phyloP scores from a whole-genome alignment of 2,329 filamentous ascomycete genomes.

The Hypoxylon sp. region DNA sequence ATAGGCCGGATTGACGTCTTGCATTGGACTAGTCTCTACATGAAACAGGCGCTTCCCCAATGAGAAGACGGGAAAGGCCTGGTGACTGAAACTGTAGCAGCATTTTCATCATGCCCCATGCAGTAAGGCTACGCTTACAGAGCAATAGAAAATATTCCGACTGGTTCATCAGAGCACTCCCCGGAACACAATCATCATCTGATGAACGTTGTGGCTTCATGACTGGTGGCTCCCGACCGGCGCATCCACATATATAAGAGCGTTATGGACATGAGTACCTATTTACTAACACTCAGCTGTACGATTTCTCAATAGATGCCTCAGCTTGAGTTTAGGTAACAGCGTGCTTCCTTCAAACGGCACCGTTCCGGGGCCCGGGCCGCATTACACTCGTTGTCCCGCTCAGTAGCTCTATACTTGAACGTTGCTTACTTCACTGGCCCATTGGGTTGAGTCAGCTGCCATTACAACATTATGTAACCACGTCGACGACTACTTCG shows the following conservation, averaged over 20 bases:
- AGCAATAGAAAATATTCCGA: constrained; percentile 33
- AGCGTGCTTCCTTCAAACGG: constrained; percentile 8
- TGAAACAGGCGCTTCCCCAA: constrained; percentile 43
- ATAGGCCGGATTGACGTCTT: constrained; percentile 30
- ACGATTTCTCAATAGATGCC: constrained; percentile 13
- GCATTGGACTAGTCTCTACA: constrained; percentile 36
- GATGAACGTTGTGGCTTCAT: constrained; percentile 21
- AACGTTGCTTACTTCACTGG: constrained; percentile 17
- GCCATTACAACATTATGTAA: constrained; percentile 4
- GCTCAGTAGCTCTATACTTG: constrained; percentile 14
- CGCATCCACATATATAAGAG: constrained; percentile 24
- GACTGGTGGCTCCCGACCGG: constrained; percentile 20
- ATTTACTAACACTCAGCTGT: constrained; percentile 20
- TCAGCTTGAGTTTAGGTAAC: constrained; percentile 10
- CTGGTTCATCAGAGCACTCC: constrained; percentile 26
- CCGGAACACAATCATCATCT: constrained; percentile 35
- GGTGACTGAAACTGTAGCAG: constrained; percentile 35
- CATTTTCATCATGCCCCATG: constrained; percentile 34
- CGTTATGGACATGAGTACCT: constrained; percentile 33
- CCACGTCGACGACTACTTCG: constrained; percentile 3
- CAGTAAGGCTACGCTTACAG: constrained; percentile 32
- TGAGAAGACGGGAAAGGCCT: constrained; percentile 15
- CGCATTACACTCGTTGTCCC: constrained; percentile 9
- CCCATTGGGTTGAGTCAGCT: constrained; percentile 13
- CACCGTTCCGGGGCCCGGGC: constrained; percentile 8